Evolutionary conservation across 2,329 filamentous ascomycete species (phyloP).

Genomic region (Penicillium corylophilum): DNA sequence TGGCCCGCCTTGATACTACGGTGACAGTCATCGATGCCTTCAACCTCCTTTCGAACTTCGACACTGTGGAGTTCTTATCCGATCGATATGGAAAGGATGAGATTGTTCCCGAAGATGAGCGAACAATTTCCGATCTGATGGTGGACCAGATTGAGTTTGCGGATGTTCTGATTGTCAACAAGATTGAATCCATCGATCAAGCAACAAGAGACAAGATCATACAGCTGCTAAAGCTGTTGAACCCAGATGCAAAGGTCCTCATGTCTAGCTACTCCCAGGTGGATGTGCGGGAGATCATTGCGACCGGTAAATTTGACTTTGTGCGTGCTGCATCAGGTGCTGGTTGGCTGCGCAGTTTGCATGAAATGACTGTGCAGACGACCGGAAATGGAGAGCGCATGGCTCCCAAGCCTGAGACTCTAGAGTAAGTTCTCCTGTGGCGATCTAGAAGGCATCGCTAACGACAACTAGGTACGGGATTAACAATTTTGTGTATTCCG

Average conservation of each 20-base stretch:
- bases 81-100: constrained; percentile 60
- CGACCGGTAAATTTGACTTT: constrained; percentile 65
- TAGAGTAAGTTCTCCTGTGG: constrained; percentile 52
- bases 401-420: constrained; percentile 67
- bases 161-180: constrained; percentile 71
- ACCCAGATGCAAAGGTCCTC: constrained; percentile 65
- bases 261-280: constrained; percentile 61
- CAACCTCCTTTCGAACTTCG: constrained; percentile 70
- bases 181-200: constrained; percentile 60
- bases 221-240: constrained; percentile 60
- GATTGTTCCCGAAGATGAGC: constrained; percentile 65
- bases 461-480: constrained; percentile 58
- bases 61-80: constrained; percentile 66
- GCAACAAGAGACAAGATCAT: constrained; percentile 50
- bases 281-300: constrained; percentile 62
- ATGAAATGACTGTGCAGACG: constrained; percentile 64
- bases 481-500: constrained; percentile 67
- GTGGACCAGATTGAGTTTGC: constrained; percentile 77
- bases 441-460: not conserved
- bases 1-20: constrained; percentile 68
- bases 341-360: constrained; percentile 69
- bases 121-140: constrained; percentile 72
- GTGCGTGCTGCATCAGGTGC: constrained; percentile 63
- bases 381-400: constrained; percentile 55
- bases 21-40: constrained; percentile 73